A percentile compares a stretch with the other conserved stretches of the same genome.
phyloP scores from a whole-genome alignment of 1,284 basidiomycete species.

The Inonotus hispidus region DNA sequence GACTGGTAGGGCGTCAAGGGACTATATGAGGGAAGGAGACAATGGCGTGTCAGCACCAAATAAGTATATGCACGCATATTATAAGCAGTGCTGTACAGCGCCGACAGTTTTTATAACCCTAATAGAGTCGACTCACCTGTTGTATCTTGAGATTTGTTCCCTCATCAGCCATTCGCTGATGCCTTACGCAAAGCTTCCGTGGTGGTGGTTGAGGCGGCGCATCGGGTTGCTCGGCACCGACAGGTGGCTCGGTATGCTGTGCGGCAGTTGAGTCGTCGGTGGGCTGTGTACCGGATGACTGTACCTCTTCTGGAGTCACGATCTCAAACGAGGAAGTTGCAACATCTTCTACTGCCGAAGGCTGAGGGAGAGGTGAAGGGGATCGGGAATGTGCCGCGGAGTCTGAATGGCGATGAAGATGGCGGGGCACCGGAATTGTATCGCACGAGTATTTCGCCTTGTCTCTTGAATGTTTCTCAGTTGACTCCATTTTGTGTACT shows the following conservation, averaged over 20 bases:
- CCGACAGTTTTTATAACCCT: background rate
- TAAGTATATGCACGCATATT: background rate
- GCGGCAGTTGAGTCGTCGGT: conserved; percentile 12
- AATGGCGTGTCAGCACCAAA: background rate
- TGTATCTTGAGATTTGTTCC: conserved; percentile 91
- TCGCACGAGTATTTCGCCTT: conserved; percentile 50
- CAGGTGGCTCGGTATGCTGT: conserved; percentile 3
- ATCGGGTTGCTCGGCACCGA: conserved; percentile 17
- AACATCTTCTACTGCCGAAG: conserved; percentile 20
- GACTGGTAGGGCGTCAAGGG: conserved; percentile 87
- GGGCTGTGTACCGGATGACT: conserved; percentile 10
- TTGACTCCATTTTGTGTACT: background rate
- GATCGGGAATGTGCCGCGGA: conserved; percentile 26
- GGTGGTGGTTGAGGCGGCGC: conserved; percentile 37
- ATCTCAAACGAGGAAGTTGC: conserved; percentile 30
- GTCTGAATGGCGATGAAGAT: conserved; percentile 12
- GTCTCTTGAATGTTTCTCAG: conserved; percentile 23
- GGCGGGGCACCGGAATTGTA: conserved; percentile 59
- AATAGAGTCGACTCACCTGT: conserved; percentile 52
- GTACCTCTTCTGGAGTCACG: conserved; percentile 23
- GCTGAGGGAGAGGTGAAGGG: conserved; percentile 30
- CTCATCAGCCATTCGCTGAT: conserved; percentile 97
- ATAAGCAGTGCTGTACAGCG: background rate
- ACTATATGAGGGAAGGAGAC: conserved; percentile 42
- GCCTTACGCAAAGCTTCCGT: conserved; percentile 81